phyloP scores from a whole-genome alignment of 164 flowering plant genomes.

The Saururus chinensis region DNA sequence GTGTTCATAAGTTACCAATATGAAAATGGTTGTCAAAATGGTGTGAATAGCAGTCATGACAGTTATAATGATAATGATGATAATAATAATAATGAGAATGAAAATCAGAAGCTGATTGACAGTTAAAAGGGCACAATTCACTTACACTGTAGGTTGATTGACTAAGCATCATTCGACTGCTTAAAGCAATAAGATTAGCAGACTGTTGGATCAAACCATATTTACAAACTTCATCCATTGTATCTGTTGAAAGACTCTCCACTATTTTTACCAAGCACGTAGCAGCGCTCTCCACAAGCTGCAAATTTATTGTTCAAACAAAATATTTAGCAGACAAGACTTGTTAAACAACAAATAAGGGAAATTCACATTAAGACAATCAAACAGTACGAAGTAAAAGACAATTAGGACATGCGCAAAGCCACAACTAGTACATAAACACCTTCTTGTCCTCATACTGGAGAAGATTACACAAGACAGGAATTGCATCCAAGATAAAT shows the following conservation, averaged over 20 bases:
- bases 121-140: background rate
- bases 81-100: conserved; percentile 1
- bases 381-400: background rate
- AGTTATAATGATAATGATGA: background rate
- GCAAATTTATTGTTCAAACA: background rate
- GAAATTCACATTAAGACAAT: background rate
- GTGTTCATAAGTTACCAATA: no score
- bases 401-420: no score
- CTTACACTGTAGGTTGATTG: conserved; percentile 52
- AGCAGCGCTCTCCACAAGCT: conserved; percentile 78
- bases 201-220: conserved; percentile 61
- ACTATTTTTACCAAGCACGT: conserved; percentile 59
- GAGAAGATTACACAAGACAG: conserved; percentile 75
- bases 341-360: background rate
- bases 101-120: background rate
- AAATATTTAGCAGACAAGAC: background rate
- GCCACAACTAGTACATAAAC: background rate
- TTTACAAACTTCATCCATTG: conserved; percentile 59
- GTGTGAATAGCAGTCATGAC: no score
- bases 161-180: conserved; percentile 40
- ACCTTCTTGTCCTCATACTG: conserved; percentile 86
- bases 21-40: no score
- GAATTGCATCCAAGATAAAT: conserved; percentile 72
- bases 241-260: conserved; percentile 41
- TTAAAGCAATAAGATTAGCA: conserved; percentile 40